phyloP scores from a whole-genome alignment of 2,329 filamentous ascomycete genomes.

The Monilinia laxa region DNA sequence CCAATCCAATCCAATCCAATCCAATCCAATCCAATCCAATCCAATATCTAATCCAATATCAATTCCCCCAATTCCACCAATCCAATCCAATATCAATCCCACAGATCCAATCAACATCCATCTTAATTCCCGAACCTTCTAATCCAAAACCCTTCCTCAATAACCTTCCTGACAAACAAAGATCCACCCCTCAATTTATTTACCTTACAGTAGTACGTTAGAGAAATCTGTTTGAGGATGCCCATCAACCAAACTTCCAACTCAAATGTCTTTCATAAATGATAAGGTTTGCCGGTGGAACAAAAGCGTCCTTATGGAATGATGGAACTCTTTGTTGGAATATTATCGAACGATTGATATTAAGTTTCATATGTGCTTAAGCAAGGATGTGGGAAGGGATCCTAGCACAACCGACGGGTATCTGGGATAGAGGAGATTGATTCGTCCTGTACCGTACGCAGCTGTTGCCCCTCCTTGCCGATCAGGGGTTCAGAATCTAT shows the following conservation, averaged over 20 bases:
- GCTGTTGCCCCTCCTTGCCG: conserved; percentile 12
- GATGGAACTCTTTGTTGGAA: no score
- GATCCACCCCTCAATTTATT: neutral
- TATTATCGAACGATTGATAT: neutral
- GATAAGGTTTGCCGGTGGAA: no score
- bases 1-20: neutral
- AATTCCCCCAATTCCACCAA: no score
- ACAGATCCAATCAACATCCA: neutral
- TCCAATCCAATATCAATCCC: neutral
- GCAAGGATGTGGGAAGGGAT: neutral
- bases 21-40: neutral
- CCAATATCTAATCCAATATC: neutral
- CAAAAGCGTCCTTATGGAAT: no score
- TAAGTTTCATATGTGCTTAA: neutral
- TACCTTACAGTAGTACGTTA: no score
- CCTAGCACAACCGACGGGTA: no score
- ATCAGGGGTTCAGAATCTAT: conserved; percentile 14
- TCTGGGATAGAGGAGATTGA: neutral
- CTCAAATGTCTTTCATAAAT: no score
- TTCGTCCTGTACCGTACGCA: neutral
- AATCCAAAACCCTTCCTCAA: neutral
- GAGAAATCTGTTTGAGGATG: no score
- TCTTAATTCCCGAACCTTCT: neutral
- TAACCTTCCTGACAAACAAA: neutral
- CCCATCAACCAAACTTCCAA: no score